Conservation (phyloP, 306 rosid genomes). For the Fragaria nilgerrensis region DNA sequence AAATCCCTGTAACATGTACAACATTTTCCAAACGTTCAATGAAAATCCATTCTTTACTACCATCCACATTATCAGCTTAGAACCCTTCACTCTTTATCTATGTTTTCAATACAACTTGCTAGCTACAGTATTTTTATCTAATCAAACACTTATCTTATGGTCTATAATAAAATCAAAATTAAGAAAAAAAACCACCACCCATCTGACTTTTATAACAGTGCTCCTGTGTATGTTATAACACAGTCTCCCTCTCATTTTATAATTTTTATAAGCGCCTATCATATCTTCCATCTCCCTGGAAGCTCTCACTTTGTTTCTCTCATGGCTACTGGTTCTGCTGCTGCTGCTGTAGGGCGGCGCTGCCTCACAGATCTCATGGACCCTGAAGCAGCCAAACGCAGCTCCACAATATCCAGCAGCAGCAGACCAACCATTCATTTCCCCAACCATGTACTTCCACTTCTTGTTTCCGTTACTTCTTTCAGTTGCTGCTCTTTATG, state of each 20-base stretch:
- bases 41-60: not conserved
- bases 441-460: slow-evolving; percentile 21
- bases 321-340: slow-evolving; percentile 23
- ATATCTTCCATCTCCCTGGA: not conserved
- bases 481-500: not conserved
- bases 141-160: no score
- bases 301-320: not conserved
- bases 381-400: slow-evolving; percentile 26
- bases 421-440: slow-evolving; percentile 25
- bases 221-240: not conserved
- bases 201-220: not conserved
- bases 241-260: not conserved
- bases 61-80: not conserved
- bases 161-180: no score
- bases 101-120: not conserved
- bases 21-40: not conserved
- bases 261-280: not conserved
- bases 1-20: not conserved
- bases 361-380: slow-evolving; percentile 26
- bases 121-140: no score
- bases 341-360: slow-evolving; percentile 21
- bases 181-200: no score
- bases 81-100: not conserved
- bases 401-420: slow-evolving; percentile 12
- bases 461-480: not conserved